Percentiles rank a stretch among this genome's conserved stretches.
Evolutionary conservation across 2,329 filamentous ascomycete genomes (phyloP).

Genomic region (Calonectria hongkongensis): DNA sequence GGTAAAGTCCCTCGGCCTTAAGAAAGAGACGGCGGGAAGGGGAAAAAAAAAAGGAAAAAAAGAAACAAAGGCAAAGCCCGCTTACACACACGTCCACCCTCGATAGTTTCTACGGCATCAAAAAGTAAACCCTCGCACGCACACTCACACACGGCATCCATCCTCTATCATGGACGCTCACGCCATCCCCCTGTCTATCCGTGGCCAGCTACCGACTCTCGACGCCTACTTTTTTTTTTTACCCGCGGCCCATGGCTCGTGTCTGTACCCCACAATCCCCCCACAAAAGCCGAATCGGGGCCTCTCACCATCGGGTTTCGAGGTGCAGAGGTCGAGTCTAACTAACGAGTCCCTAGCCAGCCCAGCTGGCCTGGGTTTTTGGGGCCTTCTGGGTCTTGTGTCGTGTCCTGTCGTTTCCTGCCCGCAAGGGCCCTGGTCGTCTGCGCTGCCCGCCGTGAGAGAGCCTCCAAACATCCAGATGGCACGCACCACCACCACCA

Average conservation of each 20-base stretch:
- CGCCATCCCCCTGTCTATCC: constrained; percentile 16
- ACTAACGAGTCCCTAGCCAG: constrained; percentile 20
- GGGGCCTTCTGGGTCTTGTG: constrained; percentile 15
- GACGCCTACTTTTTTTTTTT: constrained; percentile 11
- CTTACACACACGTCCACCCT: background rate
- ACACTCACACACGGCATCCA: background rate
- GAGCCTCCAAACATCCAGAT: constrained; percentile 29
- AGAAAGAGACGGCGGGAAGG: background rate
- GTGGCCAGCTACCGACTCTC: constrained; percentile 33
- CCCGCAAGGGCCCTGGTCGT: constrained; percentile 15
- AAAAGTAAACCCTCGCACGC: background rate
- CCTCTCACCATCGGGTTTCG: background rate
- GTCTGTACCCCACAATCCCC: constrained; percentile 41
- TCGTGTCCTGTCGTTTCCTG: constrained; percentile 1
- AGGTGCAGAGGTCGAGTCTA: background rate
- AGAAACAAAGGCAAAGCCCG: background rate
- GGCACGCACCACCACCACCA: constrained; percentile 35
- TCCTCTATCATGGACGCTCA: background rate
- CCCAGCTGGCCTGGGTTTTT: constrained; percentile 9
- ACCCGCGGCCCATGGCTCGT: constrained; percentile 38
- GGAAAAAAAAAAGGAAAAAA: background rate
- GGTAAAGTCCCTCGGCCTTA: constrained; percentile 14
- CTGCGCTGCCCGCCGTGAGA: constrained; percentile 20
- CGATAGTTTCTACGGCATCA: background rate
- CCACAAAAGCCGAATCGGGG: constrained; percentile 35